Evolutionary conservation across 2,329 filamentous ascomycete genomes (phyloP).

Genomic region (Fusarium sp.): DNA sequence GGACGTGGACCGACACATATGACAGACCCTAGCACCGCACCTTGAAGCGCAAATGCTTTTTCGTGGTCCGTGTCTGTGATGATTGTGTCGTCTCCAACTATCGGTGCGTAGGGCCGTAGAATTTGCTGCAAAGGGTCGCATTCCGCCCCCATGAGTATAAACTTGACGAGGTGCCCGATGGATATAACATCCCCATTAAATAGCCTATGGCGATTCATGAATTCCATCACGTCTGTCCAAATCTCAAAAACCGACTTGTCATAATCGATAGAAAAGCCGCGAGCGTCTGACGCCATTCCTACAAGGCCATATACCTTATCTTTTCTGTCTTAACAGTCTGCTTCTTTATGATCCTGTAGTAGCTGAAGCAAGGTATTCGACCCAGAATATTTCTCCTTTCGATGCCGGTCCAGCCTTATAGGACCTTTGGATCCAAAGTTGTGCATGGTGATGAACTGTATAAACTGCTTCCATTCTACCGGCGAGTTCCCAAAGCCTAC

Average conservation of each 20-base stretch:
- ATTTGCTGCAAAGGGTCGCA: background rate
- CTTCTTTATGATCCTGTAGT: accelerated
- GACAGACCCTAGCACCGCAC: background rate
- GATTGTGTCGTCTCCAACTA: background rate
- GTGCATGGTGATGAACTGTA: background rate
- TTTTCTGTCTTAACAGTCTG: background rate
- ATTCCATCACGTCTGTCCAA: background rate
- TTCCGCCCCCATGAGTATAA: background rate
- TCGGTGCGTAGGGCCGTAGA: background rate
- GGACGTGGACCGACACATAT: background rate
- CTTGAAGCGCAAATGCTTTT: background rate
- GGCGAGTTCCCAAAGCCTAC: background rate
- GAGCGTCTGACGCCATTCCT: background rate
- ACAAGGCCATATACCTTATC: background rate
- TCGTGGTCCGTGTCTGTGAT: background rate
- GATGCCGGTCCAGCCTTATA: background rate
- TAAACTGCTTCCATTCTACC: background rate
- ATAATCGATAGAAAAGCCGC: background rate
- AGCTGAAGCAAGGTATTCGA: background rate
- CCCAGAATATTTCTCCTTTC: accelerated
- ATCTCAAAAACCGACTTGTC: accelerated
- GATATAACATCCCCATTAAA: accelerated
- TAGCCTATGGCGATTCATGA: background rate
- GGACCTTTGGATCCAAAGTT: background rate
- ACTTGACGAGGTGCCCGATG: background rate